Percentiles rank a stretch among this genome's conserved stretches.
Evolutionary conservation across 345 rosid genomes (phyloP).

Genomic region (Crucihimalaya himalaica): DNA sequence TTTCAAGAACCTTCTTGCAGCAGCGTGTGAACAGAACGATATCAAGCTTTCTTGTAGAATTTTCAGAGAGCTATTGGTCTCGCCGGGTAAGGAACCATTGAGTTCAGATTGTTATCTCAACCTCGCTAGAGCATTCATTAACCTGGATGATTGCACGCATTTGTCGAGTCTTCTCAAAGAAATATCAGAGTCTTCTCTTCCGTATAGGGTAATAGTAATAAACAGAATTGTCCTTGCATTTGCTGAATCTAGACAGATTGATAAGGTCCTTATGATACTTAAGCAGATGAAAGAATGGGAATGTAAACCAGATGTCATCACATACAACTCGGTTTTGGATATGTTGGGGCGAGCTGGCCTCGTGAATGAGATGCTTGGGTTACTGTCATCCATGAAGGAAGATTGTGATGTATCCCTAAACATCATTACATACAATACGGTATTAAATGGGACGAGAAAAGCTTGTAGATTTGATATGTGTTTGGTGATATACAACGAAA

Average conservation of each 20-base stretch:
- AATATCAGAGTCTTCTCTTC: conserved; percentile 47
- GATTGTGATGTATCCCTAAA: conserved; percentile 49
- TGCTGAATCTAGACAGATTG: conserved; percentile 64
- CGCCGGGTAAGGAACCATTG: conserved; percentile 41
- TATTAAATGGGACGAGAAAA: conserved; percentile 64
- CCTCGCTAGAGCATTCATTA: conserved; percentile 61
- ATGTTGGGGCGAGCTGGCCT: conserved; percentile 65
- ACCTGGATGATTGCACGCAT: conserved; percentile 43
- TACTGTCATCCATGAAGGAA: conserved; percentile 65
- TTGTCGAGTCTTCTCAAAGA: conserved; percentile 55
- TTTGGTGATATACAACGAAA: conserved; percentile 52
- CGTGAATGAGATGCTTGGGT: conserved; percentile 56
- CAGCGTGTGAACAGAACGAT: conserved; percentile 32
- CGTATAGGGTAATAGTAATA: conserved; percentile 45
- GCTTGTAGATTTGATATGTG: conserved; percentile 73
- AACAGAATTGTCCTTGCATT: conserved; percentile 70
- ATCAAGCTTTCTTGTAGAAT: conserved; percentile 30
- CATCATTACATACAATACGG: conserved; percentile 72
- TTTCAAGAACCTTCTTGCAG: conserved; percentile 47
- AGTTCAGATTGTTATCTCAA: conserved; percentile 54
- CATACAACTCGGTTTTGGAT: conserved; percentile 71
- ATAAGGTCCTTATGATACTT: conserved; percentile 63
- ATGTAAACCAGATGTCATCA: conserved; percentile 65
- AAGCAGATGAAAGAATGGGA: conserved; percentile 47
- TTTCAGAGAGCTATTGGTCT: conserved; percentile 27